Evolutionary conservation across 257 asterid species (phyloP), one percentile per base, ranked within the genome.

Genomic region (Schizonepeta tenuifolia): DNA sequence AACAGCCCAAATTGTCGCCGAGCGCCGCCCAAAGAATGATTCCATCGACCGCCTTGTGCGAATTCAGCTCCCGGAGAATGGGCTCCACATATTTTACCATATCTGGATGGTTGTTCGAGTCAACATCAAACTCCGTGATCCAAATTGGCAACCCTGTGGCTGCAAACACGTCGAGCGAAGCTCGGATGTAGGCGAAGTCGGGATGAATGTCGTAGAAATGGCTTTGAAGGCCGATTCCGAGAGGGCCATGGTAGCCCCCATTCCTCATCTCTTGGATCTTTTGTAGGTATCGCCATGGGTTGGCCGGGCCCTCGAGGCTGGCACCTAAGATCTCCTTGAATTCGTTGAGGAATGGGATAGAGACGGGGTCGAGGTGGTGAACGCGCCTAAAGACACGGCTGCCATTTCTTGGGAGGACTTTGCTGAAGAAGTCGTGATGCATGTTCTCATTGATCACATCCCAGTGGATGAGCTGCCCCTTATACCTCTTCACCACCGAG

Each of bases 331-430:
- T 80, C 12, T 85, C 87, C 70, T 84, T 84, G 80, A 40, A 88
- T 1, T 90, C 97, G 76, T 88, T 90, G 72, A 88, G 36, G 51
- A 85, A 91, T 17, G 87, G 87, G 3, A 66, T 80, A 14, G 85
- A 69, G 1, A 5, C 12, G 0, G 12, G 18, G 36, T 28, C 33
- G 33, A 28, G 33, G 33, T 28, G 33, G 33, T 31, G 36, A 7
- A 31, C 7, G 44, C 31, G 65, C 0, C 28, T 59, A 44, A 15
- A 59, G 4, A 61, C 4, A 9, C 57, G 14, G 87, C 1, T 7
- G 9, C 80, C 6, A 0, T 71, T 77, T 0, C 5, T 55, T 4
- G 84, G 69, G 69, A 43, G n/a, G 4, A 4, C 0, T 31, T 12
- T 78, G 33, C 67, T 58, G 20, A 74, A 82, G 79, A 70, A 83